Base-by-base conservation (phyloP, 306 rosid genomes). In the Glycine tomentella region DNA sequence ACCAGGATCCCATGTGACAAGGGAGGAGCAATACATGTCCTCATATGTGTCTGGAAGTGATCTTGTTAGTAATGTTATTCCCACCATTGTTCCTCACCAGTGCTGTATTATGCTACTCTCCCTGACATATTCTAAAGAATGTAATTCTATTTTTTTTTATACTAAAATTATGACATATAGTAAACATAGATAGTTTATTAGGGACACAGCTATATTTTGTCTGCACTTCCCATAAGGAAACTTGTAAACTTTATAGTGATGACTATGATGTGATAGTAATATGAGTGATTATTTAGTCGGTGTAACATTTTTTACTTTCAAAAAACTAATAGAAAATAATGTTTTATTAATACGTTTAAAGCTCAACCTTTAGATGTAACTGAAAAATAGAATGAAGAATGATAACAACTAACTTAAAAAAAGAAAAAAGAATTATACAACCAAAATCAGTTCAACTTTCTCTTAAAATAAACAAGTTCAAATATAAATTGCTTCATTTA, bases 31-130 rank as follows among this genome's bases (percentile, higher is more conserved):
- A 6, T 49, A 84, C 42, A 53, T 71, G 67, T 87, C 89, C 17
- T 81, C 87, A 2, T 76, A 61, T 53, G 75, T 82, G 4, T 80
- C 86, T 0, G 97, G 93, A 80, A 90, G 94, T 70, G 80, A 90
- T 77, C 90, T 90, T 55, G 76, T 72, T 66, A 92, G 94, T 38
- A 93, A 83, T 40, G 89, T 85, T 9, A 52, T 72, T 80, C 93
- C 97, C 33, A 87, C 89, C 74, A 85, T 92, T 63, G 69, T 67
- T 46, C 93, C 94, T 62, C 89, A 92, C 0, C 89, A 81, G 86
- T 48, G 34, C n/a, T 4, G 36, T 55, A 9, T 10, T 67, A 5
- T 72, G n/a, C 46, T 65, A 45, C 17, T 14, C 34, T 77, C 12
- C 57, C 4, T 56, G 2, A 65, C 64, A 17, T 42, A 5, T 74